Percentiles rank a stretch among this genome's conserved stretches.
Evolutionary conservation across 2,329 filamentous ascomycete species (phyloP).

Genomic region (Colletotrichum sublineola): DNA sequence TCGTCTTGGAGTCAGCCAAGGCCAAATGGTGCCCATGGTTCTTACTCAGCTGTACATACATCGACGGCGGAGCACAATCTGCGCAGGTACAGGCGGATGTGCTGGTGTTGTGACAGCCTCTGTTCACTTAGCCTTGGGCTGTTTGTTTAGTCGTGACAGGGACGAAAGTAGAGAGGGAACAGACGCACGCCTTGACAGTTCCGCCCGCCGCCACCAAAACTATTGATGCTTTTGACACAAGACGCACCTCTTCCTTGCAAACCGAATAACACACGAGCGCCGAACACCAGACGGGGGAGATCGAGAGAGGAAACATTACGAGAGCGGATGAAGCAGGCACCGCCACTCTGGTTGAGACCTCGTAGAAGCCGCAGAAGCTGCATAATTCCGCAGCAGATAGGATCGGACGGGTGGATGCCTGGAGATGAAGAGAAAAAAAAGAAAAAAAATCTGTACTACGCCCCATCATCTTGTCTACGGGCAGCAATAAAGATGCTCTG

Average conservation of each 20-base stretch:
- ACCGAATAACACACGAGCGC: constrained; percentile 38
- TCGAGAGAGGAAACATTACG: background rate
- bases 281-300: constrained; percentile 31
- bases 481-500: constrained; percentile 21
- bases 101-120: constrained; percentile 2
- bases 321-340: constrained; percentile 39
- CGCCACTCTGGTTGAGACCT: constrained; percentile 29
- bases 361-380: background rate
- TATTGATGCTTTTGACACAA: constrained; percentile 37
- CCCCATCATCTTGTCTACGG: constrained; percentile 41
- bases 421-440: background rate
- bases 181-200: constrained; percentile 35
- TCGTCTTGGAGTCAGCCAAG: background rate
- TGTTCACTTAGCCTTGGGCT: constrained; percentile 1
- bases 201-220: constrained; percentile 26
- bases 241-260: constrained; percentile 33
- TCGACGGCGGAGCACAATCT: background rate
- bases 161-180: constrained; percentile 25
- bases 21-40: background rate
- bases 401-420: constrained; percentile 31
- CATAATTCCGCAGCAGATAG: constrained; percentile 17
- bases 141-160: background rate
- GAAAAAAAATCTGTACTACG: constrained; percentile 10
- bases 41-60: background rate
- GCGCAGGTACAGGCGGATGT: background rate